Conservation (phyloP, 306 rosid species). For the Mimosa bimucronata region DNA sequence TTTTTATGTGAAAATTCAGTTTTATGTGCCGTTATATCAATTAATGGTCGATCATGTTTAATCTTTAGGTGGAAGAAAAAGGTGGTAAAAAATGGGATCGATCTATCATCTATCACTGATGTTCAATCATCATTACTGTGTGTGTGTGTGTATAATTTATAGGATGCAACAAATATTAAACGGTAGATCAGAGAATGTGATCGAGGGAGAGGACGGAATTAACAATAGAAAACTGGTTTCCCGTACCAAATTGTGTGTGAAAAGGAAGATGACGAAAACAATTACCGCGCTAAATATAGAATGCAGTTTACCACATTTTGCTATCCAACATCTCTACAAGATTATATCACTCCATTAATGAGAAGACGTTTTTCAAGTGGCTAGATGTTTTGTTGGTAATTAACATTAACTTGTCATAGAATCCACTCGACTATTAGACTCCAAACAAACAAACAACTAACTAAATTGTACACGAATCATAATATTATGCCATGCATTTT, state of each 20-base stretch:
- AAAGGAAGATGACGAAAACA: neutral
- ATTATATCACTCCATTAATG: neutral
- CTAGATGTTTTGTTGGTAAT: neutral
- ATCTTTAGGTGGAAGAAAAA: neutral
- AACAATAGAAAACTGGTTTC: neutral
- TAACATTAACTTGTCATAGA: neutral
- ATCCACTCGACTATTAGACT: neutral
- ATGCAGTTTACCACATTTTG: neutral
- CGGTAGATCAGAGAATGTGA: neutral
- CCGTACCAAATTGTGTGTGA: neutral
- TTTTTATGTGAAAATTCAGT: neutral
- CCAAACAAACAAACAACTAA: neutral
- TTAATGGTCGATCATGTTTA: conserved; percentile 36
- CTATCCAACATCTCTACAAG: neutral
- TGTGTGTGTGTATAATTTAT: too few species aligned
- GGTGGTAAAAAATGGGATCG: neutral
- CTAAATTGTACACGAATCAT: neutral
- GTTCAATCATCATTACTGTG: too few species aligned
- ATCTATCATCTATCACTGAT: neutral
- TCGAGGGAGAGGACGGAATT: neutral
- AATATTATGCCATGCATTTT: too few species aligned
- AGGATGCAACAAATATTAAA: neutral
- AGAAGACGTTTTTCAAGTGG: conserved; percentile 7
- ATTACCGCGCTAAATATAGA: neutral
- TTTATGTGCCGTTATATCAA: neutral